Evolutionary conservation across 176 grass and related monocot genomes (phyloP).

Genomic region (Cenchrus purpureus): DNA sequence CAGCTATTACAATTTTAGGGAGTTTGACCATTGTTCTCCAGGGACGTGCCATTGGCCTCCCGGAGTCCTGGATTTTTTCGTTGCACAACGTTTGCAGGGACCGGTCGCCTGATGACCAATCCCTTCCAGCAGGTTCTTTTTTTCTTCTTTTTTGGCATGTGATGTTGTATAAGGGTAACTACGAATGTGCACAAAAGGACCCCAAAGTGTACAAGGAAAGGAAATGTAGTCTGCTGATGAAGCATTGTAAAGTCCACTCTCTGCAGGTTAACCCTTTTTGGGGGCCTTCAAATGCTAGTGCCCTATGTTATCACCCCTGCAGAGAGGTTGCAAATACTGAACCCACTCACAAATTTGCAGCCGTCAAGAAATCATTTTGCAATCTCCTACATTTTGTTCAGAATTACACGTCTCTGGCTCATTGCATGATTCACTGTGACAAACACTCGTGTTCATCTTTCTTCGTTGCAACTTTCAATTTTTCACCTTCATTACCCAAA

Average conservation of each 20-base stretch:
- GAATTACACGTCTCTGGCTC: not conserved
- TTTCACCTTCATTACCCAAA: too few relatives aligned
- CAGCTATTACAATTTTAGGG: constrained; percentile 25
- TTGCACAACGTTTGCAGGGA: constrained; percentile 62
- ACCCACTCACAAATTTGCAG: not conserved
- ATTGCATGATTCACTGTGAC: not conserved
- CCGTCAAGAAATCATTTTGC: not conserved
- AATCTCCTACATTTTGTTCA: not conserved
- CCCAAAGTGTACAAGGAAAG: constrained; percentile 29
- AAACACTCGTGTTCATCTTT: not conserved
- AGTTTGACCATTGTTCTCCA: constrained; percentile 46
- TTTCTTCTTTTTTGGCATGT: constrained; percentile 47
- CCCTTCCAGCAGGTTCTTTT: constrained; percentile 50
- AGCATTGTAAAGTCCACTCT: constrained; percentile 42
- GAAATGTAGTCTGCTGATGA: constrained; percentile 43
- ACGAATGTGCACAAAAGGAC: constrained; percentile 18
- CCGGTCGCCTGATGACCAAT: constrained; percentile 29
- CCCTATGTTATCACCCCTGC: constrained; percentile 32
- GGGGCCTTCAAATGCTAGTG: constrained; percentile 3
- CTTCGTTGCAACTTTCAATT: too few relatives aligned
- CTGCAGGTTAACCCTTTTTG: constrained; percentile 46
- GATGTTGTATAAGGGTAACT: constrained; percentile 61
- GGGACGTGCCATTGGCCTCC: not conserved
- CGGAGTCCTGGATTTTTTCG: constrained; percentile 73
- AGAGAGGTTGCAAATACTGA: constrained; percentile 22